Percentiles rank a stretch among this genome's conserved stretches.
Evolutionary conservation across 2,329 filamentous ascomycete genomes (phyloP).

Genomic region (Fusarium sp.): DNA sequence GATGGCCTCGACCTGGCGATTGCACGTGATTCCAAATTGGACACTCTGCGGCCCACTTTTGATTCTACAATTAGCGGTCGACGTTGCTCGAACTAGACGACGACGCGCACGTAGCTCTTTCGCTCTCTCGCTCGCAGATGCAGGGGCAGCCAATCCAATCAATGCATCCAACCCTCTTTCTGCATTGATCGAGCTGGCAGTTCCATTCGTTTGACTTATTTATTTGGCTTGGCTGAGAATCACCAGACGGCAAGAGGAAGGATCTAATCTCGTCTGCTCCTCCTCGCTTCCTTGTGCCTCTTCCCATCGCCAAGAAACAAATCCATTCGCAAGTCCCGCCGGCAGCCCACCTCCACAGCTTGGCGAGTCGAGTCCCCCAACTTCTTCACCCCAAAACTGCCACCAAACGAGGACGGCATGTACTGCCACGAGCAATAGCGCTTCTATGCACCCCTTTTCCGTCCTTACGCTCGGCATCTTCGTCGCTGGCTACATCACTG

Average conservation of each 20-base stretch:
- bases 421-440: constrained; percentile 55
- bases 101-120: constrained; percentile 17
- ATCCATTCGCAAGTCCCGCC: constrained; percentile 19
- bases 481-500: constrained; percentile 99
- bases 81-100: constrained; percentile 27
- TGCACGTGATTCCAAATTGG: constrained; percentile 29
- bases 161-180: constrained; percentile 14
- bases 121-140: constrained; percentile 11
- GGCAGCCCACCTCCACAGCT: constrained; percentile 38
- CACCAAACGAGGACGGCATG: constrained; percentile 54
- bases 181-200: constrained; percentile 30
- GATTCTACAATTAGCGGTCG: constrained; percentile 12
- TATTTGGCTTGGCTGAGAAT: background rate
- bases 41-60: constrained; percentile 32
- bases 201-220: constrained; percentile 12
- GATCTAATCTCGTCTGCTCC: background rate
- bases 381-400: constrained; percentile 17
- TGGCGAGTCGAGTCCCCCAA: constrained; percentile 33
- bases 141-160: constrained; percentile 38
- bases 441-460: constrained; percentile 97
- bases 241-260: background rate
- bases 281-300: background rate
- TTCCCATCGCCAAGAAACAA: background rate
- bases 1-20: background rate
- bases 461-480: constrained; percentile 97